Percentiles rank a stretch among this genome's conserved stretches.
phyloP scores from a whole-genome alignment of 2,329 filamentous ascomycete species.

The Hirsutella minnesotensis region DNA sequence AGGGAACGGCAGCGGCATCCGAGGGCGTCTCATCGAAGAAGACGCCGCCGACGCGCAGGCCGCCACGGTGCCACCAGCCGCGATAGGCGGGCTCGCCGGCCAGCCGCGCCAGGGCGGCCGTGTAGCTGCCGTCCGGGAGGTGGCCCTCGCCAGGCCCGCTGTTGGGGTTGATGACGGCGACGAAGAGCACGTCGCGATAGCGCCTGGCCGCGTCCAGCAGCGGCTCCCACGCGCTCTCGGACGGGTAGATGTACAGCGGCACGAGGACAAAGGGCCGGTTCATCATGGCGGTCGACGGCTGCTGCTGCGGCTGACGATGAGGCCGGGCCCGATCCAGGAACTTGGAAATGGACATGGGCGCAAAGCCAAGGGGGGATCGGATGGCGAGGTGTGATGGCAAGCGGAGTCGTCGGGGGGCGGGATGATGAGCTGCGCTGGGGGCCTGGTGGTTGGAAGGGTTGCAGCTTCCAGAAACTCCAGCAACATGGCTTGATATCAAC shows the following conservation, averaged over 20 bases:
- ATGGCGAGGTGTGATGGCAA: too few relatives aligned
- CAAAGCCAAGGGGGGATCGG: too few relatives aligned
- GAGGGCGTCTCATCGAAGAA: slow-evolving; percentile 36
- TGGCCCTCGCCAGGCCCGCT: slow-evolving; percentile 16
- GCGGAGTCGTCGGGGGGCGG: too few relatives aligned
- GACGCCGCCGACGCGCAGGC: slow-evolving; percentile 29
- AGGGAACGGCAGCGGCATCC: slow-evolving; percentile 8
- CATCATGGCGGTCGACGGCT: not conserved
- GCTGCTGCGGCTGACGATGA: not conserved
- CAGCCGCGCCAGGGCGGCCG: slow-evolving; percentile 11
- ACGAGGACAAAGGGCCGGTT: slow-evolving; percentile 13
- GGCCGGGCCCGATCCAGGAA: too few relatives aligned
- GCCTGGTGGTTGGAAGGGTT: too few relatives aligned
- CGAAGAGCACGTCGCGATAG: slow-evolving; percentile 14
- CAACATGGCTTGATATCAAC: too few relatives aligned
- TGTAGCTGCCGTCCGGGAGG: slow-evolving; percentile 17
- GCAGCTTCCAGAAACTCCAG: too few relatives aligned
- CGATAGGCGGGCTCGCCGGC: slow-evolving; percentile 20
- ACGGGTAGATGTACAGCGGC: slow-evolving; percentile 22
- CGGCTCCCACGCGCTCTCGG: slow-evolving; percentile 15
- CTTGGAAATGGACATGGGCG: too few relatives aligned
- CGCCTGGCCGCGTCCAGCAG: slow-evolving; percentile 11
- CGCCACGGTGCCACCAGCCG: slow-evolving; percentile 22
- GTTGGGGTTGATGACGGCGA: slow-evolving; percentile 18
- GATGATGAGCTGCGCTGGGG: too few relatives aligned